phyloP scores from a whole-genome alignment of 805 yeast species.

The Saturnispora bothae region DNA sequence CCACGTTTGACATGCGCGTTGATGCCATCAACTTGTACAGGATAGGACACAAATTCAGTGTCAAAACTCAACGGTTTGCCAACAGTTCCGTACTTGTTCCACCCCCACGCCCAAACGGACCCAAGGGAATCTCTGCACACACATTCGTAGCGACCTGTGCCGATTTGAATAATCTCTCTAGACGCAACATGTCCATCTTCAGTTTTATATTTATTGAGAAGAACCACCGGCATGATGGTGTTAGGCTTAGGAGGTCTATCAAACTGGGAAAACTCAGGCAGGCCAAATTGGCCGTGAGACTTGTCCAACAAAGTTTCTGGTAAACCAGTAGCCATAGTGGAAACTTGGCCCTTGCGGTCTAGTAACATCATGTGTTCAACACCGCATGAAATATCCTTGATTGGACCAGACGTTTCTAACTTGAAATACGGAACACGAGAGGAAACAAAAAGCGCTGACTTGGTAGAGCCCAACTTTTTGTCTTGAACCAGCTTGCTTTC shows the following conservation, averaged over 20 bases:
- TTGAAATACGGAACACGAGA: conserved; percentile 13
- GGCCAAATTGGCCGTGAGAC: conserved; percentile 72
- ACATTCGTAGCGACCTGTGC: conserved; percentile 67
- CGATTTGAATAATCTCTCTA: conserved; percentile 46
- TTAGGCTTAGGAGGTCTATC: conserved; percentile 41
- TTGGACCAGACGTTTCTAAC: conserved; percentile 13
- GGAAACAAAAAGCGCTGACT: conserved; percentile 13
- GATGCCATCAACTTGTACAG: conserved; percentile 40
- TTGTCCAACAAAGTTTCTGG: conserved; percentile 28
- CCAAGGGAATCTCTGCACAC: conserved; percentile 61
- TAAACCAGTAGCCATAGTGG: conserved; percentile 49
- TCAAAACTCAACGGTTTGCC: conserved; percentile 59
- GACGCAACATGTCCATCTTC: conserved; percentile 18
- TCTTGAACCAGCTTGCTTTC: conserved; percentile 20
- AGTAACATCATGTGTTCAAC: conserved; percentile 56
- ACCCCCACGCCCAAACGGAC: conserved; percentile 76
- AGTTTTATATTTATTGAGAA: conserved; percentile 40
- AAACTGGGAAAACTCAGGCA: conserved; percentile 62
- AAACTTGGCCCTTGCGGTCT: conserved; percentile 50
- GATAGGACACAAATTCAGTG: conserved; percentile 61
- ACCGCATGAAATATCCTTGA: conserved; percentile 46
- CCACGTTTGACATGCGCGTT: conserved; percentile 29
- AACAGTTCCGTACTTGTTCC: conserved; percentile 74
- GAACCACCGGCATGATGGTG: conserved; percentile 41
- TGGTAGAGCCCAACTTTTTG: conserved; percentile 7